Conservation (phyloP, 805 yeast species). For the Starmerella bombi region DNA sequence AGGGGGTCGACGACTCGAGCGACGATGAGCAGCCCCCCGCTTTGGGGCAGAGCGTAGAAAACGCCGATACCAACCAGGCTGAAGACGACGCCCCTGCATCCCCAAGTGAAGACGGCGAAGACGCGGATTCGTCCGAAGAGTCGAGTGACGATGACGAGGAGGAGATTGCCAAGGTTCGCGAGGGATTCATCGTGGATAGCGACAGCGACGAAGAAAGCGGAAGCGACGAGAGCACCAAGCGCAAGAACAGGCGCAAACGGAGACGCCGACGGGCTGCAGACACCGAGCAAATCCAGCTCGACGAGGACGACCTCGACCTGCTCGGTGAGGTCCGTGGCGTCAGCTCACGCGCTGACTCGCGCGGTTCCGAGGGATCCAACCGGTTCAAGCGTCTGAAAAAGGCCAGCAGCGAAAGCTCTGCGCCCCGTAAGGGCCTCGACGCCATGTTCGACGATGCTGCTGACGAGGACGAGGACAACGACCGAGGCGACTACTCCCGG, state of each 20-base stretch:
- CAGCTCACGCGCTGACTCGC: constrained; percentile 27
- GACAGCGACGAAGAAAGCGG: constrained; percentile 54
- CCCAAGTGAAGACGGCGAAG: constrained; percentile 35
- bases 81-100: constrained; percentile 1
- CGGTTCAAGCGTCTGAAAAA: constrained; percentile 75
- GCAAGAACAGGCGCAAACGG: constrained; percentile 17
- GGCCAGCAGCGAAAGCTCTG: constrained; percentile 34
- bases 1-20: constrained; percentile 19
- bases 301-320: constrained; percentile 89
- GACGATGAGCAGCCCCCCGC: constrained; percentile 16
- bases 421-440: constrained; percentile 29
- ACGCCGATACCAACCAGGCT: neutral
- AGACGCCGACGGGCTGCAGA: constrained; percentile 13
- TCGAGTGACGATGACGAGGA: constrained; percentile 70
- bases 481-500: too few species aligned
- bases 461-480: constrained; percentile 29
- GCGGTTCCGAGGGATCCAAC: constrained; percentile 28
- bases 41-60: neutral
- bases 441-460: constrained; percentile 60
- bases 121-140: constrained; percentile 63
- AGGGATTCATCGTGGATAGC: constrained; percentile 89
- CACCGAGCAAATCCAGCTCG: constrained; percentile 37
- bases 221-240: constrained; percentile 18
- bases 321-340: constrained; percentile 32
- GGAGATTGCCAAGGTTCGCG: constrained; percentile 67